Conservation (phyloP, 768 basidiomycete genomes). For the Boletus subcaerulescens region DNA sequence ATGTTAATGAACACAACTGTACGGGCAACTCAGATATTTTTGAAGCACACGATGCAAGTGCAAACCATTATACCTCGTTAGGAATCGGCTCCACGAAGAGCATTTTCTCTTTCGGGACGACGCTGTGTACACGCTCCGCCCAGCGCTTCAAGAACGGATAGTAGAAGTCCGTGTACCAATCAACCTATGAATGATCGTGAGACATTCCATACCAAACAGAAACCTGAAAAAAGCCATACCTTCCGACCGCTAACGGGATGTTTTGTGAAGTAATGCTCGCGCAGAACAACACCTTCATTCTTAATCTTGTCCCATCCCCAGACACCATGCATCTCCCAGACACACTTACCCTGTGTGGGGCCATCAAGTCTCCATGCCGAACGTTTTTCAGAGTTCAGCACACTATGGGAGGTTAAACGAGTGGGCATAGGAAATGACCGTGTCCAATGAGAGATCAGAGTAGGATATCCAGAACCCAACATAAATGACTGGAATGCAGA, state of each 20-base stretch:
- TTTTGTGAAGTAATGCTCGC: slow-evolving; percentile 81
- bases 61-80: slow-evolving; percentile 65
- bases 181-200: slow-evolving; percentile 45
- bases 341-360: slow-evolving; percentile 66
- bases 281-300: slow-evolving; percentile 66
- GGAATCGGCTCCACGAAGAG: slow-evolving; percentile 86
- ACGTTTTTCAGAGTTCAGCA: slow-evolving; percentile 57
- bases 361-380: slow-evolving; percentile 75
- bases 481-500: slow-evolving; percentile 87
- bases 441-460: slow-evolving; percentile 72
- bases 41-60: background rate
- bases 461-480: slow-evolving; percentile 87
- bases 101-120: slow-evolving; percentile 51
- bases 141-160: slow-evolving; percentile 73
- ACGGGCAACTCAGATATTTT: slow-evolving; percentile 3
- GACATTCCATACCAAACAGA: background rate
- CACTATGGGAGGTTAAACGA: slow-evolving; percentile 48
- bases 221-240: slow-evolving; percentile 36
- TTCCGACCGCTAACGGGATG: slow-evolving; percentile 62
- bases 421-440: slow-evolving; percentile 91
- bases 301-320: slow-evolving; percentile 83
- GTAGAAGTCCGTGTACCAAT: slow-evolving; percentile 87
- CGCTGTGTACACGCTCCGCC: slow-evolving; percentile 54
- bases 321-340: slow-evolving; percentile 92
- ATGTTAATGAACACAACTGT: slow-evolving; percentile 77